Evolutionary conservation across 257 asterid species (phyloP), one percentile per base, ranked within the genome.

Genomic region (Nicotiana paniculata): DNA sequence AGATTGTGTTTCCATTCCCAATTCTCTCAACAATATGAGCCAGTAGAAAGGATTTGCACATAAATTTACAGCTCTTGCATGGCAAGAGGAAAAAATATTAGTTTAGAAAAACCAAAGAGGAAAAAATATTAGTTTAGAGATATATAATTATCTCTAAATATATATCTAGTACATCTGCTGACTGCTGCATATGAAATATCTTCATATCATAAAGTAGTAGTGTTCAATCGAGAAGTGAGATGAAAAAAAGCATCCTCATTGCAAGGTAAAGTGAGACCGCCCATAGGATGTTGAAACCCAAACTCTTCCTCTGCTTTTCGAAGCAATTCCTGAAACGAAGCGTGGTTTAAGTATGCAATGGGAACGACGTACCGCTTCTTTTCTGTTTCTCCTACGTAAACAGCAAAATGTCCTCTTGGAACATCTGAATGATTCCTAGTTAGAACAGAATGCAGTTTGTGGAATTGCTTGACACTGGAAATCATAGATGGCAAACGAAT

Each of bases 401-500:
- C 80, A 13, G 84, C 70, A n/a, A 64, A 37, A 72, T 83, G 70
- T 0, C 85, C 84, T 46, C 70, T 70, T 3, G 82, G 85, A 21
- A 83, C 77, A 43, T 82, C 77, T 48, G 83, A 4, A 18, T 81
- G 81, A 51, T 67, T 80, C 24, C 82, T 79, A 17, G 75, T 43
- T 2, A 81, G 9, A 30, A 66, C 39, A 0, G 89, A 86, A 1
- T 84, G 86, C 35, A 86, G 10, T 61, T 81, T 79, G 43, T 84
- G 80, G 58, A 84, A 86, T 68, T 88, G 86, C 82, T 74, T 82
- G 1, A 81, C 86, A 39, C 74, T 82, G 0, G 86, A n/a, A 76
- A 84, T 63, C 78, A 83, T 33, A 4, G 84, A 81, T 24, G 87
- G 86, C 37, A 85, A 62, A 30, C 89, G 86, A 77, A 88, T 74